phyloP scores from a whole-genome alignment of 768 basidiomycete genomes.

The Xerocomellus dryophilus region DNA sequence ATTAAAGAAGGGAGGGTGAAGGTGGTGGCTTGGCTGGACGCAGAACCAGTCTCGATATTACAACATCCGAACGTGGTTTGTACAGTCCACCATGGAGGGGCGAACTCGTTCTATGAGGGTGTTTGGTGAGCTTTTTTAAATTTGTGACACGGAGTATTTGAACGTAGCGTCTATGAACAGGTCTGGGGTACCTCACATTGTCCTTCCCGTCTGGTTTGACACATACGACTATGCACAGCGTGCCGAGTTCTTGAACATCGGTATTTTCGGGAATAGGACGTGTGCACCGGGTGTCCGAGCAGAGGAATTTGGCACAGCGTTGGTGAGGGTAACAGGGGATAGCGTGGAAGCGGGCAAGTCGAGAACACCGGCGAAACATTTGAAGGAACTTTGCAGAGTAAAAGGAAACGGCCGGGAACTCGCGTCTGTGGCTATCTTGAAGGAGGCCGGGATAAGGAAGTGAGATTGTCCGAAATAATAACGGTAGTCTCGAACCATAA shows the following conservation, averaged over 20 bases:
- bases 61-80: not conserved
- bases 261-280: slow-evolving; percentile 1
- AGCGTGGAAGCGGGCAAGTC: slow-evolving; percentile 1
- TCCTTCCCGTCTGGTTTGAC: slow-evolving; percentile 14
- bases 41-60: slow-evolving; percentile 10
- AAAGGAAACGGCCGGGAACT: slow-evolving; percentile 5
- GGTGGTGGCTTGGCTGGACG: not conserved
- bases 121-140: not conserved
- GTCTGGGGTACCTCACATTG: slow-evolving; percentile 10
- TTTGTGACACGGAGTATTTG: not conserved
- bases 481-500: no score
- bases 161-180: not conserved
- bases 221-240: slow-evolving; percentile 5
- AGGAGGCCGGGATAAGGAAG: not conserved
- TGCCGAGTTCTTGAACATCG: slow-evolving; percentile 2
- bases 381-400: not conserved
- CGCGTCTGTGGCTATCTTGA: not conserved
- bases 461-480: not conserved
- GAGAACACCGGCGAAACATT: not conserved
- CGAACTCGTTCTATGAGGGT: slow-evolving; percentile 2
- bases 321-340: slow-evolving; percentile 4
- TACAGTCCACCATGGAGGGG: not conserved
- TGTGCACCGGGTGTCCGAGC: not conserved
- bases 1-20: slow-evolving; percentile 7
- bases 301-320: slow-evolving; percentile 2